These are phyloP conservation scores for Sarcomyxa edulis DNA, from an alignment of 768 basidiomycete species.

Conservation along the genomic window DNA sequence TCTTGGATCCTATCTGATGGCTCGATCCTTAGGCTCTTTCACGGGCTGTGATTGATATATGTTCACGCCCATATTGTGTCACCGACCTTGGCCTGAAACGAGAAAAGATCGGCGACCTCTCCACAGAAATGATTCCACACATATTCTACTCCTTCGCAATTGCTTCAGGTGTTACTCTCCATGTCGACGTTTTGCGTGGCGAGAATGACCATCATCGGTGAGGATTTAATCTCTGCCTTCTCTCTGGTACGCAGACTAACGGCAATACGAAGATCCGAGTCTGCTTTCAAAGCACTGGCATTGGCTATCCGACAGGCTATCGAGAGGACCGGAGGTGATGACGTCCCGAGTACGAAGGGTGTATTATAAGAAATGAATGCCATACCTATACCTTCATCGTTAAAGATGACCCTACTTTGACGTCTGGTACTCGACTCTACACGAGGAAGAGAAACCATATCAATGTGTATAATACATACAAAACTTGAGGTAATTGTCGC, in stretches of 20 bases:
- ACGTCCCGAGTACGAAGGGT: constrained; percentile 96
- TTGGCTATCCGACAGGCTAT: constrained; percentile 95
- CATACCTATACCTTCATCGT: neutral
- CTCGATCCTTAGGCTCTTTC: constrained; percentile 69
- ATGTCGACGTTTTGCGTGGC: constrained; percentile 90
- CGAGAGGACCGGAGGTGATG: constrained; percentile 79
- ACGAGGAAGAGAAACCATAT: no score
- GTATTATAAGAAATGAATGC: constrained; percentile 74
- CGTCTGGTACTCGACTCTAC: no score
- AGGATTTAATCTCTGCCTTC: constrained; percentile 14
- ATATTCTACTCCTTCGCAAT: constrained; percentile 98
- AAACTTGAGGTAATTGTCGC: no score
- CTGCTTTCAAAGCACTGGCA: constrained; percentile 96
- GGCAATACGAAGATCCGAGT: constrained; percentile 66
- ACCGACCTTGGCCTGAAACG: constrained; percentile 83
- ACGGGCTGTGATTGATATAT: constrained; percentile 96
- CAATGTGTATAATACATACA: no score
- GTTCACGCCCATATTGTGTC: constrained; percentile 93
- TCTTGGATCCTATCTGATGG: constrained; percentile 5
- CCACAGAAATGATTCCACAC: constrained; percentile 98
- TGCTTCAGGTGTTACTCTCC: constrained; percentile 88
- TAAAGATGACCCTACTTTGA: neutral
- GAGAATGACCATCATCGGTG: constrained; percentile 98
- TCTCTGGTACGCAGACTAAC: neutral
- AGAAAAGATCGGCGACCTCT: constrained; percentile 92